phyloP scores from a whole-genome alignment of 768 basidiomycete genomes.

The Suillus clintonianus region DNA sequence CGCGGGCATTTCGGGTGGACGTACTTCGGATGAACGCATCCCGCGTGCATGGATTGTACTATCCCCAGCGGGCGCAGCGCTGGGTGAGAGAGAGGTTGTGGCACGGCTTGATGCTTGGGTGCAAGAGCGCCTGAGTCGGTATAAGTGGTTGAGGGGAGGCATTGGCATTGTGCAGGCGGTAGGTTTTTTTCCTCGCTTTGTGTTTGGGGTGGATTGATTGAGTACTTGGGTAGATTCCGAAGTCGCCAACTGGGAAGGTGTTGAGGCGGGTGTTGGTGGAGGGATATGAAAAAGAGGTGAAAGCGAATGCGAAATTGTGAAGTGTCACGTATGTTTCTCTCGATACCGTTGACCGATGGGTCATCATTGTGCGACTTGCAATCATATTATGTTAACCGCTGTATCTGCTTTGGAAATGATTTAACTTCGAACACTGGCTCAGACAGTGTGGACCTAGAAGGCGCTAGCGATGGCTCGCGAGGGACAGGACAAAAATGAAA shows the following conservation, averaged over 20 bases:
- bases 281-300: constrained; percentile 40
- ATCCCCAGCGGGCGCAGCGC: constrained; percentile 48
- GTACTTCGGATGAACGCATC: constrained; percentile 64
- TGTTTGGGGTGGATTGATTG: background rate
- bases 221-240: constrained; percentile 52
- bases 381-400: background rate
- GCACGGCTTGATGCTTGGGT: constrained; percentile 57
- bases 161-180: constrained; percentile 63
- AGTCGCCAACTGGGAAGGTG: constrained; percentile 66
- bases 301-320: constrained; percentile 19
- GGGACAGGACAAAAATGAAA: too few relatives aligned
- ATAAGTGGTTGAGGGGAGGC: constrained; percentile 72
- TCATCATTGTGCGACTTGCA: background rate
- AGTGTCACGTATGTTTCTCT: background rate
- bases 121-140: constrained; percentile 59
- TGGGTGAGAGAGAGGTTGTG: constrained; percentile 43
- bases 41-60: constrained; percentile 75
- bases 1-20: constrained; percentile 68
- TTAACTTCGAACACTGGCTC: background rate
- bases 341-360: background rate
- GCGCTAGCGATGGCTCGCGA: background rate
- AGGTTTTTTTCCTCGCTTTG: constrained; percentile 13
- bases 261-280: constrained; percentile 59
- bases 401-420: background rate
- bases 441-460: background rate